Base-by-base conservation (phyloP, 371 early-diverging fungal genomes). In the Mortierella sp. region DNA sequence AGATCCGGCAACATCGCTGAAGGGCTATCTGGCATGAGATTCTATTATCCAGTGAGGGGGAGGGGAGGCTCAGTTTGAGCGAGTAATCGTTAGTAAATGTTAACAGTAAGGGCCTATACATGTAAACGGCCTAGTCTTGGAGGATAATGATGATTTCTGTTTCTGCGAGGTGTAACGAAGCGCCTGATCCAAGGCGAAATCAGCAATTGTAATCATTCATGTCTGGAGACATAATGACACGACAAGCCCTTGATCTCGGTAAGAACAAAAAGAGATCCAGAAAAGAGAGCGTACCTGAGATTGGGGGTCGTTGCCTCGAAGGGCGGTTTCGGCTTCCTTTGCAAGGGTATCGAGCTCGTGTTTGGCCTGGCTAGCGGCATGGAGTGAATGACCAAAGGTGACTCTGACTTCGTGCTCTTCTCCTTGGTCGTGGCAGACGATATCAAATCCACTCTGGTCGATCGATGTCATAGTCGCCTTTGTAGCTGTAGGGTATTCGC, bases 401-500 rank as follows among this genome's bases (percentile, higher is more conserved):
- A 85, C 85, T 32, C 85, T 75, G 41, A 85, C 70, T 41, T 85
- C 85, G 8, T 76, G 78, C 21, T 85, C 79, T 43, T 81, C 55
- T 8, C 79, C 82, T 4, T 75, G 16, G 14, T 81, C 79, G 44
- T 71, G 63, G 43, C 82, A 81, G 11, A 21, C 68, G 24, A 85
- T 46, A 60, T 81, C 76, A 29, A 85, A 79, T 3, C 85, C 85
- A 58, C 75, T 68, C 71, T 79, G 75, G 55, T 85, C 85, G 21
- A 85, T 51, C 18, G 76, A 60, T 10, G 74, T 71, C 63, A 85
- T 72, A 56, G 74, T 74, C 2, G 85, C 85, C 11, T 51, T 74
- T 24, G 48, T 79, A 1, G 79, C 85, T 0, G 65, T 49, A 3
- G 77, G 51, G 63, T 81, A 81, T 21, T 85, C 85, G 21, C 85